Evolutionary conservation across 73 alveolate species (phyloP).

Genomic region (Paramecium caudatum): DNA sequence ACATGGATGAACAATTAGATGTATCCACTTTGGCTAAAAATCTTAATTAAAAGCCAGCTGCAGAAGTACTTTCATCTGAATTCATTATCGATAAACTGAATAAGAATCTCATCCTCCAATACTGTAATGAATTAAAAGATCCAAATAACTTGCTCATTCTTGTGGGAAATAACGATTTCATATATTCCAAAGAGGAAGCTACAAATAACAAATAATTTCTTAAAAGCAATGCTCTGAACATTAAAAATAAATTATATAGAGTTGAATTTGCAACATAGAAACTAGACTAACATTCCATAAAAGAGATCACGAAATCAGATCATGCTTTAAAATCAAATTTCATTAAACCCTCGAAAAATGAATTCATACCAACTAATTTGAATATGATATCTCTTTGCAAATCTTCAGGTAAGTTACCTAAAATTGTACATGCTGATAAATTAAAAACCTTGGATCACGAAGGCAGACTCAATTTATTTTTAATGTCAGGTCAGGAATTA

Average conservation of each 20-base stretch:
- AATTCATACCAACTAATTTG: constrained; percentile 40
- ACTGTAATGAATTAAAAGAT: not conserved
- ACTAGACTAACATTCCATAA: not conserved
- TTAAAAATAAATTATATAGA: constrained; percentile 23
- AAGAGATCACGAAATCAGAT: not conserved
- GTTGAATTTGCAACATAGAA: not conserved
- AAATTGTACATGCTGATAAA: constrained; percentile 10
- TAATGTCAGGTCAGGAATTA: not conserved
- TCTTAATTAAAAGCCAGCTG: not conserved
- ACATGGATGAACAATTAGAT: constrained; percentile 27
- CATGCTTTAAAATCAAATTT: not conserved
- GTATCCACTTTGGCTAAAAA: constrained; percentile 17
- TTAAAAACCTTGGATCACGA: not conserved
- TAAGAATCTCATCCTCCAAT: not conserved
- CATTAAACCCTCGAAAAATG: constrained; percentile 31
- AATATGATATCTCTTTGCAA: constrained; percentile 32
- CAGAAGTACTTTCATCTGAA: constrained; percentile 7
- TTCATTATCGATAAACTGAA: constrained; percentile 6
- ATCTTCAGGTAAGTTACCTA: not conserved
- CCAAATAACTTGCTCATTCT: not conserved
- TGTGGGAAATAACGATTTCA: not conserved
- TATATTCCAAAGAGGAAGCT: not conserved
- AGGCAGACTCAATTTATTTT: not conserved
- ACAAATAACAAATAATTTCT: constrained; percentile 30
- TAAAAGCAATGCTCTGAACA: not conserved